Evolutionary conservation across 495 filamentous ascomycete genomes (phyloP).

Genomic region (Annulohypoxylon maeteangense): DNA sequence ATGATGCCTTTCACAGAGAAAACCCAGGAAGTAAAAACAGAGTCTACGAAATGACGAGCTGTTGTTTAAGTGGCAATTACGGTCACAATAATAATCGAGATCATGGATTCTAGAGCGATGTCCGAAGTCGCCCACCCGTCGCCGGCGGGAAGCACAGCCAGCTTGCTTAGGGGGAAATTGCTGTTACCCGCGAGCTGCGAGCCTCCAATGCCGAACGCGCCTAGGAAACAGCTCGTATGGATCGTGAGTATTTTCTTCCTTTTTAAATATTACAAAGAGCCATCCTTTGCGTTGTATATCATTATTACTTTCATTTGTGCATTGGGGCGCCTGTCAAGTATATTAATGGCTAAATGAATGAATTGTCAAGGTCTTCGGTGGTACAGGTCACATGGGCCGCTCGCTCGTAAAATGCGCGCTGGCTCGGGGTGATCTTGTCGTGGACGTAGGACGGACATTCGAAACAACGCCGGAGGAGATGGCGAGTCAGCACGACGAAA

Average conservation of each 20-base stretch:
- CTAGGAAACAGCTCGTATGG: constrained; percentile 81
- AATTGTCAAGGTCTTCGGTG: constrained; percentile 79
- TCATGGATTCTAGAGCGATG: constrained; percentile 47
- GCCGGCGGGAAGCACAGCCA: constrained; percentile 39
- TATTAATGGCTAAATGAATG: constrained; percentile 9
- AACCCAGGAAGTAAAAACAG: constrained; percentile 7
- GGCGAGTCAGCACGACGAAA: constrained; percentile 67
- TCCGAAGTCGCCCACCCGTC: constrained; percentile 44
- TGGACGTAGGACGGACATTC: constrained; percentile 85
- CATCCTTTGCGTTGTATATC: not conserved
- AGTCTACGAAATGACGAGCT: constrained; percentile 28
- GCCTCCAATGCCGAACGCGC: constrained; percentile 77
- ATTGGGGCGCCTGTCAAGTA: not conserved
- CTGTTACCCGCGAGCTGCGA: constrained; percentile 80
- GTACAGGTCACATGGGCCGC: constrained; percentile 94
- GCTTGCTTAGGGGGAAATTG: constrained; percentile 49
- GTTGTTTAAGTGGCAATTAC: constrained; percentile 13
- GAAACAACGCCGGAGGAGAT: constrained; percentile 80
- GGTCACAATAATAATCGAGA: constrained; percentile 11
- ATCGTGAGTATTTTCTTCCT: constrained; percentile 64
- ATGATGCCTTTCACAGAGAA: constrained; percentile 5
- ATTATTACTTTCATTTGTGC: not conserved
- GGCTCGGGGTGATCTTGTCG: constrained; percentile 85
- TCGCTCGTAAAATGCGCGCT: constrained; percentile 85
- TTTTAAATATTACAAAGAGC: constrained; percentile 10